Evolutionary conservation across 2,329 filamentous ascomycete genomes (phyloP), one percentile per base, ranked within the genome.

Genomic region (Gaeumannomyces sp.): DNA sequence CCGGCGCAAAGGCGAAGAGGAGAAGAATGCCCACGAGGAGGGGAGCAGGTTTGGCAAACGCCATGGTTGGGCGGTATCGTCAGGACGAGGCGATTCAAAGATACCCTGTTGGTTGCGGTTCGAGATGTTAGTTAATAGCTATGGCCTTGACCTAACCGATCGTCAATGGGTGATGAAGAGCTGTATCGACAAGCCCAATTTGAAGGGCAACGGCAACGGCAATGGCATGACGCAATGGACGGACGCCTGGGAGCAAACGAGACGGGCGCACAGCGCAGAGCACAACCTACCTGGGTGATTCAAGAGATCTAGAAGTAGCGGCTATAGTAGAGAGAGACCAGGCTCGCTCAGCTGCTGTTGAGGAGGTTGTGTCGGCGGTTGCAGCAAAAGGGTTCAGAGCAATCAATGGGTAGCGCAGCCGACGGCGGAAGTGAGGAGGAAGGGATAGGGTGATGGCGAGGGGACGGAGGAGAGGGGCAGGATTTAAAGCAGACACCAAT

Each of bases 1-100:
- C 90, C 67, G 82, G 82, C 64, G 88, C 85, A 72, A 92, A 85
- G 69, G 85, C 78, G 70, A 93, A 80, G 69, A 94, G 78, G 69
- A 92, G 73, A 64, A 85, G 75, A 70, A 88, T 72, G 71, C 81
- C 83, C 75, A 86, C 72, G 67, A 86, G 72, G 71, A 85, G 75
- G 72, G 80, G 78, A 70, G 79, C 78, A 64, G 77, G 78, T 72
- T 79, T 82, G 68, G 79, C 72, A 67, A 76, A 75, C 70, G 80
- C 75, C 84, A 86, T 86, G 67, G 66, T 74, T 53, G 45, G 13
- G 45, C 38, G 45, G 45, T 53, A 25, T n/a, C 45, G 45, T n/a
- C 6, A n/a, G 45, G 45, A n/a, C 45, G 2, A 53, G 38, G 38
- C 38, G 11, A 16, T 50, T 19, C 3, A 22, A 50, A 22, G 19